phyloP scores from a whole-genome alignment of 441 rosid species.

The Biscutella laevigata region DNA sequence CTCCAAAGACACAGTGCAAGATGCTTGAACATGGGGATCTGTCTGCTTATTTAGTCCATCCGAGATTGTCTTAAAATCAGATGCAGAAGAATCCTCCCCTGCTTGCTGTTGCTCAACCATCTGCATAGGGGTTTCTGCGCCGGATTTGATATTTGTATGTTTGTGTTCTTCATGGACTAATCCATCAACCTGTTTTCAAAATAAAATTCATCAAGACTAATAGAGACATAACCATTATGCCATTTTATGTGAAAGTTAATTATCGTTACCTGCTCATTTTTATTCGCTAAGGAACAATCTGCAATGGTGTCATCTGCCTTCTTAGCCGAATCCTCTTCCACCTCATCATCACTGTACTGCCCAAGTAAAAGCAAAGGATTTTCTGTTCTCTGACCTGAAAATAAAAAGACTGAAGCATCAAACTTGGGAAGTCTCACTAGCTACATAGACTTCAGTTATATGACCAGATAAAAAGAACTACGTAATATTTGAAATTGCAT shows the following conservation, averaged over 20 bases:
- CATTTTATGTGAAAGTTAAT: not conserved
- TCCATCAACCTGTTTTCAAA: constrained; percentile 38
- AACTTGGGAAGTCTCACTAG: constrained; percentile 21
- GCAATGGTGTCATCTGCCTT: constrained; percentile 23
- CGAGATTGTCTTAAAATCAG: constrained; percentile 20
- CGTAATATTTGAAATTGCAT: not conserved
- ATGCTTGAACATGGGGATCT: constrained; percentile 28
- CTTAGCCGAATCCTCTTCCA: constrained; percentile 45
- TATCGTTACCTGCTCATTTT: constrained; percentile 43
- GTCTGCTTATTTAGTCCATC: constrained; percentile 34
- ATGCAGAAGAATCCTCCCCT: constrained; percentile 27
- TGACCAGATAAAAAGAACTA: not conserved
- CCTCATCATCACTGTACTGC: constrained; percentile 87
- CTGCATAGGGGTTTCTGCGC: constrained; percentile 26
- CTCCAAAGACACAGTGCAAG: constrained; percentile 36
- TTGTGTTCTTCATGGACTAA: constrained; percentile 24
- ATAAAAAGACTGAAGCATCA: constrained; percentile 34
- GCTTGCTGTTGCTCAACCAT: constrained; percentile 27
- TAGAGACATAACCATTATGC: not conserved
- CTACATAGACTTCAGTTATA: not conserved
- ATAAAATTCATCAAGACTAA: constrained; percentile 17
- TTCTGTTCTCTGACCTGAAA: constrained; percentile 62
- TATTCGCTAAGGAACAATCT: constrained; percentile 31
- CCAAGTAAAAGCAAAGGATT: constrained; percentile 87
- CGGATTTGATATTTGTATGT: constrained; percentile 27